phyloP scores from a whole-genome alignment of 768 basidiomycete genomes.

The Fomitopsis pulvina region DNA sequence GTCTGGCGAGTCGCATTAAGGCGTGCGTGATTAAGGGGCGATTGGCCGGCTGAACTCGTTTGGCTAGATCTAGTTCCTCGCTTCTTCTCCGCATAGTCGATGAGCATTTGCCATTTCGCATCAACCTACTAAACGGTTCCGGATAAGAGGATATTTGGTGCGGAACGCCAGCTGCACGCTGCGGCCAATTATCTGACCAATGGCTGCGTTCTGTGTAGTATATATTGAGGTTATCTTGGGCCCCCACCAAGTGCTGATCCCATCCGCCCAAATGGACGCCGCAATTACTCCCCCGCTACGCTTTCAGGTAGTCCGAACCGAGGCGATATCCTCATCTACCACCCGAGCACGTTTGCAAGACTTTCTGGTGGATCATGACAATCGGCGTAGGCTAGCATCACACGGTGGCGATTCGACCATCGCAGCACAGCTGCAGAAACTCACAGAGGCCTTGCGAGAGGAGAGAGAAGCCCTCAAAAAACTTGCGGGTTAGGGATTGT shows the following conservation, averaged over 20 bases:
- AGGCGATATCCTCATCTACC: conserved; percentile 19
- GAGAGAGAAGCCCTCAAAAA: conserved; percentile 13
- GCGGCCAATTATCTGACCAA: not conserved
- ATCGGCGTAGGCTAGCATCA: conserved; percentile 22
- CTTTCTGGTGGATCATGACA: conserved; percentile 27
- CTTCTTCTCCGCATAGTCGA: not conserved
- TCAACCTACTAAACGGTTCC: not conserved
- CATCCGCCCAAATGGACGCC: conserved; percentile 17
- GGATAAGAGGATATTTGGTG: not conserved
- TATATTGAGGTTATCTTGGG: not conserved
- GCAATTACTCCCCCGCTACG: conserved; percentile 23
- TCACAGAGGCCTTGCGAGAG: conserved; percentile 26
- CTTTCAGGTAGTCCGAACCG: conserved; percentile 17
- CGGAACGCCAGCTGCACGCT: not conserved
- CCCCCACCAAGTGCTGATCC: not conserved
- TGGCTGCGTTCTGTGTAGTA: not conserved
- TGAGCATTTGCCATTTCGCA: not conserved
- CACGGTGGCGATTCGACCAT: conserved; percentile 29
- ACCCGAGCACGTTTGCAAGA: conserved; percentile 21
- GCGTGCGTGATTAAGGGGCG: not conserved
- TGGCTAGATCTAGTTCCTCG: not conserved
- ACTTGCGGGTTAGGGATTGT: not conserved
- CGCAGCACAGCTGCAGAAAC: conserved; percentile 28
- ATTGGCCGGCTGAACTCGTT: not conserved
- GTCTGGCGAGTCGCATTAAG: too few species aligned